Conservation (phyloP, 2,329 filamentous ascomycete genomes). For the Diplocarpon mali region DNA sequence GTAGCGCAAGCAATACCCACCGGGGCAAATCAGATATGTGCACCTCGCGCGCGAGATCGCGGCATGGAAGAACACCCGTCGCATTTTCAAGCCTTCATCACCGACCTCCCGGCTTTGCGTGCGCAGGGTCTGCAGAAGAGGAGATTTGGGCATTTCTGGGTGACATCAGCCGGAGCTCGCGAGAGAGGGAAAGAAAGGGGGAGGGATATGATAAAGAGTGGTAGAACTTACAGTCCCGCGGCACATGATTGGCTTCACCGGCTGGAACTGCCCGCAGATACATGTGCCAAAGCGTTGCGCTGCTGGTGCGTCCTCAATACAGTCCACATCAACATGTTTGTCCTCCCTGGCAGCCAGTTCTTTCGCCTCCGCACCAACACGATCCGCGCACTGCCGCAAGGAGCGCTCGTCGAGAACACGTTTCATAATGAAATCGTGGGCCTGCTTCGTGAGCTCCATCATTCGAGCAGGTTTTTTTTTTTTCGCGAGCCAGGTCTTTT, state of each 20-base stretch:
- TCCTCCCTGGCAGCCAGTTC: background rate
- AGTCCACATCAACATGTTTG: constrained; percentile 2
- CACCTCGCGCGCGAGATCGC: background rate
- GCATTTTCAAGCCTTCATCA: constrained; percentile 5
- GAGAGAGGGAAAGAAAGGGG: too few species aligned
- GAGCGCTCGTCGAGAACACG: constrained; percentile 11
- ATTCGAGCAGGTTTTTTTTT: constrained; percentile 14
- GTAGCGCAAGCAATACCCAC: background rate
- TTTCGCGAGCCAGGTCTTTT: constrained; percentile 21
- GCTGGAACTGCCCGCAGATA: constrained; percentile 13
- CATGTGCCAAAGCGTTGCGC: constrained; percentile 13
- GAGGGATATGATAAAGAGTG: too few species aligned
- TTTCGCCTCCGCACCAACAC: constrained; percentile 6
- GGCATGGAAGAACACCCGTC: constrained; percentile 6
- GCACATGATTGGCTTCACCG: constrained; percentile 15
- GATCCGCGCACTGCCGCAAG: constrained; percentile 8
- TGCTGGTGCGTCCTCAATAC: background rate
- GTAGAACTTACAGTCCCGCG: constrained; percentile 11
- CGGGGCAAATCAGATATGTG: background rate
- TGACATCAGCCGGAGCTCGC: background rate
- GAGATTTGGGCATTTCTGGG: constrained; percentile 12
- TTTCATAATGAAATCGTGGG: constrained; percentile 15
- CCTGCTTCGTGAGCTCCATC: constrained; percentile 17
- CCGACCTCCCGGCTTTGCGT: background rate
- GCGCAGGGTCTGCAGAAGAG: constrained; percentile 8